Conservation (phyloP, 352 stramenopile genomes). For the Pythium chondricola region DNA sequence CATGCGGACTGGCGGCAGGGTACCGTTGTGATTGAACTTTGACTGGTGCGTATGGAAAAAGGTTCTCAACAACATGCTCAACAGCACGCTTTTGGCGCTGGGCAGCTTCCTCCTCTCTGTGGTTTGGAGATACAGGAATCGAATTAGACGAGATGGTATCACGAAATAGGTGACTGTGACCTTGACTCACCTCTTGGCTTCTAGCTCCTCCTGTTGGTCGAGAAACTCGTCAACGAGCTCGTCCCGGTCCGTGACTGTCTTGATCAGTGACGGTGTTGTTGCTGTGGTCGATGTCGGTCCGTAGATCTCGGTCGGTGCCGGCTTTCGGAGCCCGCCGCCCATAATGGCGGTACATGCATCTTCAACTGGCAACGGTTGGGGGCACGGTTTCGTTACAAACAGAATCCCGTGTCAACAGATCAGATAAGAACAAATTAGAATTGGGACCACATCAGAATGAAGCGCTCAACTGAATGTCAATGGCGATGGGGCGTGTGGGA, state of each 20-base stretch:
- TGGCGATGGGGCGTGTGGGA: conserved; percentile 36
- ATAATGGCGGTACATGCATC: conserved; percentile 16
- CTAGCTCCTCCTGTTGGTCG: conserved; percentile 49
- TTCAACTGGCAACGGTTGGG: neutral
- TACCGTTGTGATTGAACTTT: conserved; percentile 70
- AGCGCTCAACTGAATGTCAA: neutral
- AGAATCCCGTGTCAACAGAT: too few relatives aligned
- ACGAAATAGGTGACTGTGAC: too few relatives aligned
- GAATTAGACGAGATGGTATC: neutral
- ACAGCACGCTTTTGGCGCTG: conserved; percentile 48
- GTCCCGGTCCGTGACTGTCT: neutral
- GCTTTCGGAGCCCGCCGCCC: conserved; percentile 41
- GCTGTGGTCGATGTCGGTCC: neutral
- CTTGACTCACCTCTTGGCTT: conserved; percentile 48
- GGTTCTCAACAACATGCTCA: conserved; percentile 64
- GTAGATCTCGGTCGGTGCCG: conserved; percentile 14
- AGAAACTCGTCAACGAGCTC: conserved; percentile 36
- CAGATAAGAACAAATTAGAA: too few relatives aligned
- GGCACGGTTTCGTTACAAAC: conserved; percentile 1
- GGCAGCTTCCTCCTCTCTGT: conserved; percentile 38
- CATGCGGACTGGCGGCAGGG: conserved; percentile 40
- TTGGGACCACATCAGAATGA: too few relatives aligned
- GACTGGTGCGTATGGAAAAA: conserved; percentile 74
- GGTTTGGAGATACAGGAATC: neutral
- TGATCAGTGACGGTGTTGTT: neutral